A percentile compares a stretch with the other conserved stretches of the same genome.
Evolutionary conservation across 495 filamentous ascomycete genomes (phyloP).

Genomic region (Lophiotrema nucula): DNA sequence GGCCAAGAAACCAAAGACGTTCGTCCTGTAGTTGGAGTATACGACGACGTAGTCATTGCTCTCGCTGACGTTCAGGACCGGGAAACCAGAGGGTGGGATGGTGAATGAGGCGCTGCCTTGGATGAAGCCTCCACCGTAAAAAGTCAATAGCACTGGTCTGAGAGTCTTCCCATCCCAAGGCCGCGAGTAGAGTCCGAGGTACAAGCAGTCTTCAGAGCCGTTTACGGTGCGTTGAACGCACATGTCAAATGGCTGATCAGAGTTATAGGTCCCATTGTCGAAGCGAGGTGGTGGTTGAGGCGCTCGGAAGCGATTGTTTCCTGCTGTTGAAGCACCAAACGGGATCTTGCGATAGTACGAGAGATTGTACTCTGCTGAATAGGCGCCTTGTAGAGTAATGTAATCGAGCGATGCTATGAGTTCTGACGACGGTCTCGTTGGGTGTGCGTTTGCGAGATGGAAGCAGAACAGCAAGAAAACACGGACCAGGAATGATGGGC

Average conservation of each 20-base stretch:
- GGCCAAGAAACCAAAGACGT: slow-evolving; percentile 60
- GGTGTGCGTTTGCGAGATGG: not conserved
- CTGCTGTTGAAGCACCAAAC: slow-evolving; percentile 57
- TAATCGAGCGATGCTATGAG: slow-evolving; percentile 47
- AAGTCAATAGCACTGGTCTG: slow-evolving; percentile 58
- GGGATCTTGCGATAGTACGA: slow-evolving; percentile 58
- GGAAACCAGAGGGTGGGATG: slow-evolving; percentile 57
- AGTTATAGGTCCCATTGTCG: slow-evolving; percentile 53
- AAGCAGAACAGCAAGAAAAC: not conserved
- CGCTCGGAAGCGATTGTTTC: slow-evolving; percentile 55
- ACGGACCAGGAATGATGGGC: not conserved
- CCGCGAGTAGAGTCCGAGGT: slow-evolving; percentile 58
- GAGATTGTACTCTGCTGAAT: slow-evolving; percentile 52
- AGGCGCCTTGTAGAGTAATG: slow-evolving; percentile 58
- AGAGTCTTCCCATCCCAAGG: slow-evolving; percentile 46
- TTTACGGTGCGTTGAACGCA: slow-evolving; percentile 59
- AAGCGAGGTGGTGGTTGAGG: slow-evolving; percentile 53
- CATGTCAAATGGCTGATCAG: slow-evolving; percentile 57
- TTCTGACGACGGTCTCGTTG: not conserved
- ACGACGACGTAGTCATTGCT: slow-evolving; percentile 53
- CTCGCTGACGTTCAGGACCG: slow-evolving; percentile 51
- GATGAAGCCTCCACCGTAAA: slow-evolving; percentile 64
- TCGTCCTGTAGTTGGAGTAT: slow-evolving; percentile 57
- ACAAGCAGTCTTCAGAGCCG: slow-evolving; percentile 63
- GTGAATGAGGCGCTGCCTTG: slow-evolving; percentile 54